phyloP scores from a whole-genome alignment of 2,329 filamentous ascomycete genomes.

The Neurospora crassa region DNA sequence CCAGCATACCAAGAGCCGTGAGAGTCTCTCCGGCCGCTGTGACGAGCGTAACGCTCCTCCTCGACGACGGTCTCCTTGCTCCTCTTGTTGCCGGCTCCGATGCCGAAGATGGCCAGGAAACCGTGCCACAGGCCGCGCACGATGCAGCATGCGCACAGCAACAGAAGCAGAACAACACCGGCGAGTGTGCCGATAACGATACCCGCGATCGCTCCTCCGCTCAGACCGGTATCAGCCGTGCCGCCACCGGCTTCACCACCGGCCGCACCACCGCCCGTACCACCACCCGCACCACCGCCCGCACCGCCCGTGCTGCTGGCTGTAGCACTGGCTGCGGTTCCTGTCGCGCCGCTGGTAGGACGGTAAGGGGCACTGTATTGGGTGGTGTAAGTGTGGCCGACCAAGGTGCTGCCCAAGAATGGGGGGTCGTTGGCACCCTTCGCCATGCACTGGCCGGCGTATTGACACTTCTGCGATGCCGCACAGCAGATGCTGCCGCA shows the following conservation, averaged over 20 bases:
- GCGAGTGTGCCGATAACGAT: slow-evolving; percentile 68
- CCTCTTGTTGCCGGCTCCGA: slow-evolving; percentile 41
- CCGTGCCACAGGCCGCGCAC: slow-evolving; percentile 52
- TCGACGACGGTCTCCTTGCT: slow-evolving; percentile 38
- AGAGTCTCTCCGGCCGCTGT: slow-evolving; percentile 38
- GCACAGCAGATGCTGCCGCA: slow-evolving; percentile 66
- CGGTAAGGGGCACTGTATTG: slow-evolving; percentile 41
- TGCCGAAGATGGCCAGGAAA: slow-evolving; percentile 50
- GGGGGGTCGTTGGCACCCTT: slow-evolving; percentile 28
- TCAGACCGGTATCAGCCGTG: slow-evolving; percentile 39
- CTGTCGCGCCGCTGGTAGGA: slow-evolving; percentile 46
- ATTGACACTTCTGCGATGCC: slow-evolving; percentile 57
- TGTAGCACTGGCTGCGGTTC: slow-evolving; percentile 35
- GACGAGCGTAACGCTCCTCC: slow-evolving; percentile 51
- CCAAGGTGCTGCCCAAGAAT: slow-evolving; percentile 29
- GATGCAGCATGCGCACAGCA: slow-evolving; percentile 69
- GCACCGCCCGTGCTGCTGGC: slow-evolving; percentile 25
- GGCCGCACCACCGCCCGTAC: slow-evolving; percentile 31
- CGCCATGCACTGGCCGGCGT: slow-evolving; percentile 44
- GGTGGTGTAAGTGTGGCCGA: slow-evolving; percentile 41
- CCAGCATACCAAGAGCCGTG: slow-evolving; percentile 47
- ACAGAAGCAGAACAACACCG: slow-evolving; percentile 55
- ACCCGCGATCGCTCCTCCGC: slow-evolving; percentile 66
- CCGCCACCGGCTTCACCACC: slow-evolving; percentile 36
- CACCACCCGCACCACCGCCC: slow-evolving; percentile 33